Conservation (phyloP, 768 basidiomycete species). For the Hypholoma sublateritium region DNA sequence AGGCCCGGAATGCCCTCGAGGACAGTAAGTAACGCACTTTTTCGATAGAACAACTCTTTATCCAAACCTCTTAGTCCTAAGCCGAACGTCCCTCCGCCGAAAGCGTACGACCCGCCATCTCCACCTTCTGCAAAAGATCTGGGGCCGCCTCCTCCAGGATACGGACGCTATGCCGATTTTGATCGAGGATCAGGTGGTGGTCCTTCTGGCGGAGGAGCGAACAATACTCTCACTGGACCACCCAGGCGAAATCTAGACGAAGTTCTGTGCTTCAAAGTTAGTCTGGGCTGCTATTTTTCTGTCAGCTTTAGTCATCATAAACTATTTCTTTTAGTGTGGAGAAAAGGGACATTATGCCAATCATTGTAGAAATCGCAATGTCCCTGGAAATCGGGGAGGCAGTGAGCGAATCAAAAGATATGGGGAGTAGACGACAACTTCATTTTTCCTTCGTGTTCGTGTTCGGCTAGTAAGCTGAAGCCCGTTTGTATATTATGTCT, state of each 20-base stretch:
- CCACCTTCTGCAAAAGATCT: constrained; percentile 76
- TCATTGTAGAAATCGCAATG: constrained; percentile 86
- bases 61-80: constrained; percentile 61
- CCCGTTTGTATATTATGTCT: too few species aligned
- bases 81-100: constrained; percentile 64
- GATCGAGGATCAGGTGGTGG: constrained; percentile 51
- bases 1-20: constrained; percentile 83
- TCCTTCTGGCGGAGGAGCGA: constrained; percentile 21
- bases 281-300: constrained; percentile 24
- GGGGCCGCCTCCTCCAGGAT: constrained; percentile 90
- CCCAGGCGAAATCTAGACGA: constrained; percentile 76
- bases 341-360: constrained; percentile 96
- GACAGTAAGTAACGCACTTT: constrained; percentile 66
- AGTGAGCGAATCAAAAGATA: constrained; percentile 55
- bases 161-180: constrained; percentile 80
- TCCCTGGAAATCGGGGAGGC: constrained; percentile 89
- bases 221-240: constrained; percentile 28
- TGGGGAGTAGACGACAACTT: constrained; percentile 24
- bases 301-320: neutral
- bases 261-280: constrained; percentile 82
- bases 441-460: too few species aligned
- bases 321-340: constrained; percentile 62
- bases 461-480: too few species aligned
- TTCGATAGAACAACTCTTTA: neutral
- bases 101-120: constrained; percentile 76